phyloP scores from a whole-genome alignment of 2,329 filamentous ascomycete species.

The Cyphellophora attinorum region DNA sequence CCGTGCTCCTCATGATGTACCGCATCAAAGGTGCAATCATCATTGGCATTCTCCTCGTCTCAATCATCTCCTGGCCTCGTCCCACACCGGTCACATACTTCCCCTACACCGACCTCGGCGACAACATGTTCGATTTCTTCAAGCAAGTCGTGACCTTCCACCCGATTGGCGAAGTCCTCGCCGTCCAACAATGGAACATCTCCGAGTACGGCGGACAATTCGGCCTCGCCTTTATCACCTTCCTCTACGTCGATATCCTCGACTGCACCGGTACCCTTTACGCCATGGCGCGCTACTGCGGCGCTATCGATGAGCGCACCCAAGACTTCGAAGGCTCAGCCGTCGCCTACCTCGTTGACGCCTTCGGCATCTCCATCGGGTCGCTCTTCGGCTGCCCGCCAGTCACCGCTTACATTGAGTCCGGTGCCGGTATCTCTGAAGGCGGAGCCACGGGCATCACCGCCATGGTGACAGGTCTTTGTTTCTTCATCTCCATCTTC shows the following conservation, averaged over 20 bases:
- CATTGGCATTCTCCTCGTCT: slow-evolving; percentile 70
- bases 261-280: slow-evolving; percentile 58
- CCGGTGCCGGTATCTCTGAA: slow-evolving; percentile 81
- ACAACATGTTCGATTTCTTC: slow-evolving; percentile 74
- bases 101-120: slow-evolving; percentile 59
- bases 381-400: slow-evolving; percentile 68
- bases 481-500: slow-evolving; percentile 80
- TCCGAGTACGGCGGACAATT: slow-evolving; percentile 63
- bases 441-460: slow-evolving; percentile 80
- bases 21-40: slow-evolving; percentile 82
- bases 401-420: slow-evolving; percentile 80
- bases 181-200: slow-evolving; percentile 66
- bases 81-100: slow-evolving; percentile 70
- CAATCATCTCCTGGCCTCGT: slow-evolving; percentile 81
- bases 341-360: slow-evolving; percentile 75
- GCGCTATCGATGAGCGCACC: slow-evolving; percentile 69
- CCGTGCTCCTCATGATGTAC: slow-evolving; percentile 68
- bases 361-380: slow-evolving; percentile 69
- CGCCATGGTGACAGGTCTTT: slow-evolving; percentile 65
- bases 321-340: slow-evolving; percentile 83
- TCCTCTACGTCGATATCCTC: slow-evolving; percentile 83
- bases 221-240: slow-evolving; percentile 74
- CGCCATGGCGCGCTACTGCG: slow-evolving; percentile 78
- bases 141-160: slow-evolving; percentile 80
- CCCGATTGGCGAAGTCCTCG: slow-evolving; percentile 58